A percentile compares a stretch with the other conserved stretches of the same genome.
These are phyloP conservation scores for Camelina laxa DNA, from an alignment of 345 rosid species.

Conservation along the genomic window DNA sequence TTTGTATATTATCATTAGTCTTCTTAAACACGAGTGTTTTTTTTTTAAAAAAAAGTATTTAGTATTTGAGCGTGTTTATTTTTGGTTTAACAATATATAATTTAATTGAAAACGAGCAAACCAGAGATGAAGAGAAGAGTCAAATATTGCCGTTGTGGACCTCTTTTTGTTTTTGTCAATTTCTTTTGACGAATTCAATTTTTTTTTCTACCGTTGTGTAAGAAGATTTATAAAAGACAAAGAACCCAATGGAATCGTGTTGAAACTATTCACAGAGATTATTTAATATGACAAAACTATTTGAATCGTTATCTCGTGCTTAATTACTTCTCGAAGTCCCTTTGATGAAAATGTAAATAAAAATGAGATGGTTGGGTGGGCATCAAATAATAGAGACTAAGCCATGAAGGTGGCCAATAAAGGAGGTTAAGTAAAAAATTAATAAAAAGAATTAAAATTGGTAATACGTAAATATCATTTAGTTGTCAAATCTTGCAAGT, in stretches of 20 bases:
- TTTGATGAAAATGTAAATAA: not conserved
- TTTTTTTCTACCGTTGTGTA: conserved; percentile 30
- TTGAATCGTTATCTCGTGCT: not conserved
- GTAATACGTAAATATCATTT: conserved; percentile 42
- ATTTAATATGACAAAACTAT: not conserved
- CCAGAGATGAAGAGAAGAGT: not conserved
- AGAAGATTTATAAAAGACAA: not conserved
- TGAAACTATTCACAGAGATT: not conserved
- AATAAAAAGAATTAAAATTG: not conserved
- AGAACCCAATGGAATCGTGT: conserved; percentile 6
- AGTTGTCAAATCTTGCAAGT: conserved; percentile 38
- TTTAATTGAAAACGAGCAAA: conserved; percentile 17
- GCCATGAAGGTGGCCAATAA: conserved; percentile 19
- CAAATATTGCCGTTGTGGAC: conserved; percentile 45
- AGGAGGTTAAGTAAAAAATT: conserved; percentile 29
- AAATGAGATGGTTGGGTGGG: conserved; percentile 30
- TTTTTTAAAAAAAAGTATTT: too few relatives aligned
- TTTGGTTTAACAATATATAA: not conserved
- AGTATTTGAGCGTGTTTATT: not conserved
- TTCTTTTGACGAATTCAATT: conserved; percentile 29
- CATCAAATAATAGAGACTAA: conserved; percentile 36
- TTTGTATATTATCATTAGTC: not conserved
- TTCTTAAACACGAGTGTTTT: conserved; percentile 28
- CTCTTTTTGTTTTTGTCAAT: conserved; percentile 14
- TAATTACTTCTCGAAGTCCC: not conserved